Conservation (phyloP, 2,329 filamentous ascomycete species). For the Hypocreales sp. region DNA sequence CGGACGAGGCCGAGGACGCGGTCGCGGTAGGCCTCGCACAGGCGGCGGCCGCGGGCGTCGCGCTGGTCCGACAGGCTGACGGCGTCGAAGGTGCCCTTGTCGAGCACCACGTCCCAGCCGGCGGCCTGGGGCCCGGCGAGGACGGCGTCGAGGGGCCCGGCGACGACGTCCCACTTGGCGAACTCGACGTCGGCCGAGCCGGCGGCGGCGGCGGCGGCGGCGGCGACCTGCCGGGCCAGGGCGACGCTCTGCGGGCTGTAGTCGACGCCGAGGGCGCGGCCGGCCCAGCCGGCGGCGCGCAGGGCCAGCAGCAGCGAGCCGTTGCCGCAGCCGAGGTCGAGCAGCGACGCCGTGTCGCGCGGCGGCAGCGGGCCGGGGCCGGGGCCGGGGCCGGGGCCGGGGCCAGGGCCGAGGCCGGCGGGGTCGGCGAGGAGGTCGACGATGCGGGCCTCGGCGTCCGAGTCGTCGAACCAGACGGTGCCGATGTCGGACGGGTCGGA, state of each 20-base stretch:
- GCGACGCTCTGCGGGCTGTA: constrained; percentile 64
- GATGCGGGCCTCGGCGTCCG: constrained; percentile 71
- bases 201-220: constrained; percentile 4
- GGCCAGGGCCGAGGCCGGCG: no score
- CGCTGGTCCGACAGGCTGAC: constrained; percentile 56
- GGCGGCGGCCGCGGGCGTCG: constrained; percentile 36
- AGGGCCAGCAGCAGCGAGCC: constrained; percentile 81
- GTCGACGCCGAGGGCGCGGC: constrained; percentile 71
- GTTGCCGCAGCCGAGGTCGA: constrained; percentile 91
- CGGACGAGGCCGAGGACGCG: constrained; percentile 55
- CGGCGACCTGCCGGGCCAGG: constrained; percentile 52
- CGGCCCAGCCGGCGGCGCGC: constrained; percentile 46
- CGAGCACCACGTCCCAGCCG: constrained; percentile 83
- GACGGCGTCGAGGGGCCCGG: constrained; percentile 20
- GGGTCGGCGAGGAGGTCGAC: constrained; percentile 44
- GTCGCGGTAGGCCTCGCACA: constrained; percentile 61
- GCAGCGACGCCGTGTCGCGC: constrained; percentile 36
- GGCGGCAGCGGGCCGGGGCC: constrained; percentile 4
- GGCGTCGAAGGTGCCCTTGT: constrained; percentile 97
- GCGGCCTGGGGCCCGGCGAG: constrained; percentile 12
- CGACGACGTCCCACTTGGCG: constrained; percentile 48
- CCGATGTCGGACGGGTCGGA: constrained; percentile 64
- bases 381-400: no score
- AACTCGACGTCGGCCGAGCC: constrained; percentile 22
- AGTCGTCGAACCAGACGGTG: constrained; percentile 94